phyloP scores from a whole-genome alignment of 805 yeast species.

The Myxozyma neglecta region DNA sequence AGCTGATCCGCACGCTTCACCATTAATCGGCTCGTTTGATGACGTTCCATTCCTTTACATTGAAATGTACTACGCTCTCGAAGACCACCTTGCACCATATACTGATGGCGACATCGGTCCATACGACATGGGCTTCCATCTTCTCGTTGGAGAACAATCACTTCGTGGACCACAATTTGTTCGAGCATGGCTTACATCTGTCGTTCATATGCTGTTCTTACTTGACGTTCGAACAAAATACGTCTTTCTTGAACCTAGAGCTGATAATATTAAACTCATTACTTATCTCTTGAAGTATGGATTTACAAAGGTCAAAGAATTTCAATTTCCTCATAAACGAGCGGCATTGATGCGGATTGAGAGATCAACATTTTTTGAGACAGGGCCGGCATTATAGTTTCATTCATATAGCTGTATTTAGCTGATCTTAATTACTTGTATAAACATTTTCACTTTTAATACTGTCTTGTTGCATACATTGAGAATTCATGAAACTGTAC shows the following conservation, averaged over 20 bases:
- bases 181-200: constrained; percentile 33
- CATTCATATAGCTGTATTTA: neutral
- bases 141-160: constrained; percentile 34
- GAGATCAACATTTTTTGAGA: constrained; percentile 27
- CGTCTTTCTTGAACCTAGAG: constrained; percentile 35
- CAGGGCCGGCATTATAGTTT: constrained; percentile 9
- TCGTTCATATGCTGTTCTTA: constrained; percentile 33
- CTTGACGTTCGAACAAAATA: constrained; percentile 29
- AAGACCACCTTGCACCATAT: constrained; percentile 33
- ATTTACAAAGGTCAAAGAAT: constrained; percentile 31
- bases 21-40: constrained; percentile 33
- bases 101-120: constrained; percentile 16
- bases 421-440: neutral
- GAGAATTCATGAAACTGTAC: no score
- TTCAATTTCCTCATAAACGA: constrained; percentile 36
- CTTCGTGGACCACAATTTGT: constrained; percentile 37
- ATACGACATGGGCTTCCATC: constrained; percentile 36
- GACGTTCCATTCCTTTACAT: constrained; percentile 29
- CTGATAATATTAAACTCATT: constrained; percentile 34
- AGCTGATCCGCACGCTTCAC: constrained; percentile 25
- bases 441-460: neutral
- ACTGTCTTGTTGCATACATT: neutral
- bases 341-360: constrained; percentile 35
- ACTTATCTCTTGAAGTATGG: constrained; percentile 25
- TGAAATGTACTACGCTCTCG: constrained; percentile 36